phyloP scores from a whole-genome alignment of 345 rosid genomes.

The Eucalyptus tenuipes region DNA sequence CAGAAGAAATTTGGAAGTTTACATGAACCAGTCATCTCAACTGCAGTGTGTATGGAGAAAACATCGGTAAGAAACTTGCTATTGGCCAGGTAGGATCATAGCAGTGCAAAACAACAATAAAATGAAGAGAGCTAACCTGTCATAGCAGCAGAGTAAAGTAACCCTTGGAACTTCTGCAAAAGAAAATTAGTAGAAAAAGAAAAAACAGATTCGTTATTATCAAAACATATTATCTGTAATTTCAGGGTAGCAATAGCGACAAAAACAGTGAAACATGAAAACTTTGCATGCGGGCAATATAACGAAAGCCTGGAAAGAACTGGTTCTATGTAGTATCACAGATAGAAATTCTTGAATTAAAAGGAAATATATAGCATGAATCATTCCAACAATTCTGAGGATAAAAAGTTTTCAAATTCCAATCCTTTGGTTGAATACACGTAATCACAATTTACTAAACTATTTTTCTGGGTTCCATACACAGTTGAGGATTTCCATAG shows the following conservation, averaged over 20 bases:
- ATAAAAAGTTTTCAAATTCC: not conserved
- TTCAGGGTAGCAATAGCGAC: not conserved
- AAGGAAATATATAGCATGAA: not conserved
- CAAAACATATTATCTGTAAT: not conserved
- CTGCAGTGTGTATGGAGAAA: not conserved
- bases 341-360: not conserved
- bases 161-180: slow-evolving; percentile 48
- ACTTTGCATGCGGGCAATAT: not conserved
- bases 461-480: not conserved
- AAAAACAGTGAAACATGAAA: not conserved
- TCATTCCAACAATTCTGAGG: not conserved
- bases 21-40: not conserved
- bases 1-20: not conserved
- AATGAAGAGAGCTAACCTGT: slow-evolving; percentile 24
- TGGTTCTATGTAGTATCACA: not conserved
- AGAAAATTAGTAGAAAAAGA: not conserved
- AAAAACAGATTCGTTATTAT: not conserved
- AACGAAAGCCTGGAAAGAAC: not conserved
- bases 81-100: not conserved
- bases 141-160: slow-evolving; percentile 58
- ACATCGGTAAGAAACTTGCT: not conserved
- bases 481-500: not conserved
- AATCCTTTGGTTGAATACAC: not conserved
- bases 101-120: not conserved
- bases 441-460: not conserved